phyloP scores from a whole-genome alignment of 2,329 filamentous ascomycete species.

The Colletotrichum plurivorum region DNA sequence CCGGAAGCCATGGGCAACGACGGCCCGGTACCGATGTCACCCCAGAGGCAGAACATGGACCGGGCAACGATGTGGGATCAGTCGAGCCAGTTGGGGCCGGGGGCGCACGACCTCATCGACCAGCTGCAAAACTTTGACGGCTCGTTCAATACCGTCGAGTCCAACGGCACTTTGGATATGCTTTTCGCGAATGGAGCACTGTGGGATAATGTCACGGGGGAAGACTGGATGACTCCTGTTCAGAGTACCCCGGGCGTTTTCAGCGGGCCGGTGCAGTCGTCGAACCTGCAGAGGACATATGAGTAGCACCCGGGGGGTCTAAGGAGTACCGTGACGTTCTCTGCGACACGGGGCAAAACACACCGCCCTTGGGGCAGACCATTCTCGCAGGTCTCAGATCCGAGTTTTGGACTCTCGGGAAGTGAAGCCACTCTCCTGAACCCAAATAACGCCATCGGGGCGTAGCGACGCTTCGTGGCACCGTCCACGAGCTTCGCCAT shows the following conservation, averaged over 20 bases:
- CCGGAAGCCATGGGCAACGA: constrained; percentile 6
- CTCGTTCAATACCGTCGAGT: constrained; percentile 34
- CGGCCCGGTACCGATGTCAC: not conserved
- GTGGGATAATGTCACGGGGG: constrained; percentile 27
- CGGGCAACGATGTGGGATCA: constrained; percentile 27
- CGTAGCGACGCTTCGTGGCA: too few relatives aligned
- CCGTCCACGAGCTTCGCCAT: too few relatives aligned
- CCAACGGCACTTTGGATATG: constrained; percentile 35
- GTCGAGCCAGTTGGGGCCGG: constrained; percentile 7
- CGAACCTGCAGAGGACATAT: constrained; percentile 24
- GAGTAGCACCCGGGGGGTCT: not conserved
- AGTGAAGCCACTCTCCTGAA: too few relatives aligned
- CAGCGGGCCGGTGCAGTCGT: constrained; percentile 10
- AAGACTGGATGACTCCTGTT: constrained; percentile 35
- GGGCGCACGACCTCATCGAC: constrained; percentile 28
- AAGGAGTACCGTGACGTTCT: too few relatives aligned
- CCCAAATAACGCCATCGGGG: too few relatives aligned
- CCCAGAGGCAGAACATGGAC: constrained; percentile 14
- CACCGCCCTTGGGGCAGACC: too few relatives aligned
- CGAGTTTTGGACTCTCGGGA: too few relatives aligned
- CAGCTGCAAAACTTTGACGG: constrained; percentile 35
- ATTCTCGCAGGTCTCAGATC: too few relatives aligned
- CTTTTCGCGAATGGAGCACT: constrained; percentile 31
- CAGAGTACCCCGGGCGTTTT: constrained; percentile 25
- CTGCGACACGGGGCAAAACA: too few relatives aligned